Percentiles rank a stretch among this genome's conserved stretches.
Evolutionary conservation across 2,329 filamentous ascomycete species (phyloP).

Genomic region (Penicillium concentricum): DNA sequence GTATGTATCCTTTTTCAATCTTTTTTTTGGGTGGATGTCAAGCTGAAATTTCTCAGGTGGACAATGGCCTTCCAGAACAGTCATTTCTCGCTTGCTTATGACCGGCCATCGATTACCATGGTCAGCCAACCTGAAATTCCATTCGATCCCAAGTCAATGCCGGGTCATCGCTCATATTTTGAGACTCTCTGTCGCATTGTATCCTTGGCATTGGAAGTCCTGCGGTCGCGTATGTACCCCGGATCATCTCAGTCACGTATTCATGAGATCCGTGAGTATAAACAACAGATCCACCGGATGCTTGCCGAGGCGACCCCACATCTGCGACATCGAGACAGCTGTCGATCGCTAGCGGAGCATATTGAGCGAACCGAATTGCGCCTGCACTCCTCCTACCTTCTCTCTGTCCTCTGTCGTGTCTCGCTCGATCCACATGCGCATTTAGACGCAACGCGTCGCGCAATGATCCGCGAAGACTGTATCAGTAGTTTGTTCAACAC

Average conservation of each 20-base stretch:
- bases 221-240: constrained; percentile 52
- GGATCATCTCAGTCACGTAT: constrained; percentile 50
- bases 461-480: constrained; percentile 50
- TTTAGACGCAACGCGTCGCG: constrained; percentile 38
- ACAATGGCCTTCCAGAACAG: constrained; percentile 61
- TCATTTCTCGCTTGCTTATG: constrained; percentile 61
- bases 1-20: constrained; percentile 25
- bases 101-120: constrained; percentile 54
- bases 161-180: constrained; percentile 54
- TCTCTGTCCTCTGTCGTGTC: constrained; percentile 58
- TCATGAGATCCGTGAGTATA: constrained; percentile 54
- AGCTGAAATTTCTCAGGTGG: constrained; percentile 42
- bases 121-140: constrained; percentile 50
- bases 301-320: constrained; percentile 57
- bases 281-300: constrained; percentile 55
- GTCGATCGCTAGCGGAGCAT: constrained; percentile 45
- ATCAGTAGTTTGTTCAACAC: constrained; percentile 53
- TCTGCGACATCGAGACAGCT: constrained; percentile 50
- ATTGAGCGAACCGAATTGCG: constrained; percentile 59
- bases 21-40: background rate
- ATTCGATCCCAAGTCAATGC: constrained; percentile 50
- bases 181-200: constrained; percentile 57
- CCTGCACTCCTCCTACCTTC: constrained; percentile 61
- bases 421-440: constrained; percentile 48
- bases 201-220: constrained; percentile 52